These are phyloP conservation scores for Xylaria sp. DNA, from an alignment of 2,329 filamentous ascomycete species.

Conservation along the genomic window DNA sequence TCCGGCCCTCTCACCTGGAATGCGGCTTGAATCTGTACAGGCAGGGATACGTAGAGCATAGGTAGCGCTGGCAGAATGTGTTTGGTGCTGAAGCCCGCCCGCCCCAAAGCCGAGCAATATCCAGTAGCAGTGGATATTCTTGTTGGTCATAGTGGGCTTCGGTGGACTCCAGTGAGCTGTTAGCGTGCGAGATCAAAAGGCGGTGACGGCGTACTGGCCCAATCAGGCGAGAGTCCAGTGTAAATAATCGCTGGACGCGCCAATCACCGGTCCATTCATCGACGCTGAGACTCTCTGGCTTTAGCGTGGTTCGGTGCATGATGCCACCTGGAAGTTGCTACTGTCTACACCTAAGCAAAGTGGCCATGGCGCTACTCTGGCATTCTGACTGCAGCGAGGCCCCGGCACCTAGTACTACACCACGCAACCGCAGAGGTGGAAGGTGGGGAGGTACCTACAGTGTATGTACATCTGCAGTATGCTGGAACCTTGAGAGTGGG, in stretches of 20 bases:
- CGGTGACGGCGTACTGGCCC: slow-evolving; percentile 35
- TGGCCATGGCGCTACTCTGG: neutral
- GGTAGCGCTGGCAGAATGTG: slow-evolving; percentile 23
- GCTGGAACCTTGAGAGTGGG: slow-evolving; percentile 18
- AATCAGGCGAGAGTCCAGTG: slow-evolving; percentile 22
- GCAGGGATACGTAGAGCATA: no score
- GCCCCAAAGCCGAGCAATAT: slow-evolving; percentile 12
- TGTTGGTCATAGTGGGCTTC: slow-evolving; percentile 26
- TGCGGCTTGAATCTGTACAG: no score
- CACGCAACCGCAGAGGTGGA: no score
- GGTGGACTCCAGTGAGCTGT: slow-evolving; percentile 19
- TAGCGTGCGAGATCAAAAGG: slow-evolving; percentile 33
- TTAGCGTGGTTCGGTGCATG: slow-evolving; percentile 11
- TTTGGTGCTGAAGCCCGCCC: slow-evolving; percentile 16
- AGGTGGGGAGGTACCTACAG: neutral
- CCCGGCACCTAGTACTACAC: neutral
- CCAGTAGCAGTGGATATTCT: slow-evolving; percentile 19
- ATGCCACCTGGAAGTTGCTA: slow-evolving; percentile 17
- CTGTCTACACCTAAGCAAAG: no score
- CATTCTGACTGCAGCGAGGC: neutral
- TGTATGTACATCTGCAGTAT: neutral
- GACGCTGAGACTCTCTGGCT: slow-evolving; percentile 22
- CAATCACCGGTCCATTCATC: slow-evolving; percentile 41
- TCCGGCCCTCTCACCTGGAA: slow-evolving; percentile 30
- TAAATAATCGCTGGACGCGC: slow-evolving; percentile 16